A percentile compares a stretch with the other conserved stretches of the same genome.
phyloP scores from a whole-genome alignment of 805 yeast species.

The Ogataea siamensis region DNA sequence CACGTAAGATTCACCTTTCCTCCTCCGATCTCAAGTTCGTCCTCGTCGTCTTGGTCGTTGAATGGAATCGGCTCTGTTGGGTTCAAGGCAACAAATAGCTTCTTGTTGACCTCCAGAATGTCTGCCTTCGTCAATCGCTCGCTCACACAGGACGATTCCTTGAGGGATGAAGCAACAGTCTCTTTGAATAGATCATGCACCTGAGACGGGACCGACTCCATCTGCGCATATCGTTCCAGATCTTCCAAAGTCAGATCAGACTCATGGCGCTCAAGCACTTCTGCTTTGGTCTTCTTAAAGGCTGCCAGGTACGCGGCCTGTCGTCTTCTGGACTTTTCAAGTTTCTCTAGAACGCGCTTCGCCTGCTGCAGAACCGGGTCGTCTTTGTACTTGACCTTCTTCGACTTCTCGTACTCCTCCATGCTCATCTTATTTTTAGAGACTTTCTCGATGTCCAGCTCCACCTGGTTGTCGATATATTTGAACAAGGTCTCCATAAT shows the following conservation, averaged over 20 bases:
- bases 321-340: conserved; percentile 8
- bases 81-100: conserved; percentile 48
- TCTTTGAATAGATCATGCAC: conserved; percentile 23
- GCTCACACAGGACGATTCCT: conserved; percentile 8
- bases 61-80: conserved; percentile 65
- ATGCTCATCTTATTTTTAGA: conserved; percentile 12
- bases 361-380: conserved; percentile 18
- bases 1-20: conserved; percentile 68
- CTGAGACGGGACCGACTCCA: conserved; percentile 17
- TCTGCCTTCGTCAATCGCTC: conserved; percentile 9
- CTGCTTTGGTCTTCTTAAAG: conserved; percentile 21
- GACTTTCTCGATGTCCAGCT: conserved; percentile 20
- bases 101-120: conserved; percentile 34
- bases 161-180: background rate
- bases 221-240: conserved; percentile 24
- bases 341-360: conserved; percentile 8
- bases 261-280: conserved; percentile 24
- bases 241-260: conserved; percentile 25
- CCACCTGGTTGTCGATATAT: conserved; percentile 19
- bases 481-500: conserved; percentile 16
- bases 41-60: conserved; percentile 38
- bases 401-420: conserved; percentile 16
- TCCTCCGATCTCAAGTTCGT: conserved; percentile 65
- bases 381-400: conserved; percentile 13
- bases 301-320: conserved; percentile 14